A percentile compares a stretch with the other conserved stretches of the same genome.
Conservation (phyloP, 176 grass and related monocot species). For the Tuctoria greenei region DNA sequence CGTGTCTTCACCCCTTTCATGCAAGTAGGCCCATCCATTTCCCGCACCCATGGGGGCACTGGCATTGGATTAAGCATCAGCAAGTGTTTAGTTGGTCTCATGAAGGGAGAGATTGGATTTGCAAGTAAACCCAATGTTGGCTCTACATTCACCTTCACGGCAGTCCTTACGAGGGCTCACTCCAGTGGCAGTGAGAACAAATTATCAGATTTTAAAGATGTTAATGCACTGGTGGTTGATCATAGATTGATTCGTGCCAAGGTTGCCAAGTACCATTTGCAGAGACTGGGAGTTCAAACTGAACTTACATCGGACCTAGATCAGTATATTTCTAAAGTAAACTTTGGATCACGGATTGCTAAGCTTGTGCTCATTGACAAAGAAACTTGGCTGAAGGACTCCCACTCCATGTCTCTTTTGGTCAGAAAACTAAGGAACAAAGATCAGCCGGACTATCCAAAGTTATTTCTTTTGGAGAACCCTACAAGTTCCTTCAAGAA, state of each 20-base stretch:
- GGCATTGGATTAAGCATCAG: conserved; percentile 97
- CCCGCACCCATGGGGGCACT: conserved; percentile 93
- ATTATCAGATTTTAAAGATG: conserved; percentile 60
- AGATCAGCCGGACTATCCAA: conserved; percentile 55
- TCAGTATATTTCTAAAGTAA: conserved; percentile 58
- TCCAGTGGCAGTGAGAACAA: conserved; percentile 53
- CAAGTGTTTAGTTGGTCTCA: conserved; percentile 91
- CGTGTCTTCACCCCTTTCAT: conserved; percentile 92
- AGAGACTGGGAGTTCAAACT: conserved; percentile 74
- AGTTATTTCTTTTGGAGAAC: conserved; percentile 78
- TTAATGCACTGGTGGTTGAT: conserved; percentile 87
- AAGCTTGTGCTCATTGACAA: conserved; percentile 87
- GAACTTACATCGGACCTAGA: conserved; percentile 59
- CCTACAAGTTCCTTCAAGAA: conserved; percentile 55
- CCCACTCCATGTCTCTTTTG: conserved; percentile 52
- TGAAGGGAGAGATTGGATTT: conserved; percentile 98
- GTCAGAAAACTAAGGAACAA: conserved; percentile 59
- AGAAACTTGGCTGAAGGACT: conserved; percentile 72
- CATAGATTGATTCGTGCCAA: conserved; percentile 68
- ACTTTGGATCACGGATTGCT: conserved; percentile 37
- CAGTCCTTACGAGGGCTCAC: conserved; percentile 46
- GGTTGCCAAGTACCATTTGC: conserved; percentile 83
- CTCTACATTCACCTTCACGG: conserved; percentile 95
- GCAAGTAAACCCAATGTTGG: conserved; percentile 65
- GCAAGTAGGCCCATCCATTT: conserved; percentile 89